Evolutionary conservation across 768 basidiomycete genomes (phyloP).

Genomic region (Mycena metata): DNA sequence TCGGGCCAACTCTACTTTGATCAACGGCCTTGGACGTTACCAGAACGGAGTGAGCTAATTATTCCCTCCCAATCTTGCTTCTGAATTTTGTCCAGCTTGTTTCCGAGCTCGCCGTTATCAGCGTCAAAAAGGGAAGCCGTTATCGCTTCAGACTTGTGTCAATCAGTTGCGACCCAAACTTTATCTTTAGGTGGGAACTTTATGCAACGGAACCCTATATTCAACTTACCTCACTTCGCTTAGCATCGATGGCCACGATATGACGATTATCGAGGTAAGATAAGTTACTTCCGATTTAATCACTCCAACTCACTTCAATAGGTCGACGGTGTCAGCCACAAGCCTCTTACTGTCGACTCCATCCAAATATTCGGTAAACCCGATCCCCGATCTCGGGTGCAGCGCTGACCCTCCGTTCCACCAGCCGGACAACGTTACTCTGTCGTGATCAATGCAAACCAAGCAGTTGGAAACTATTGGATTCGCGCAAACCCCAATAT

Average conservation of each 20-base stretch:
- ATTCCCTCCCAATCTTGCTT: neutral
- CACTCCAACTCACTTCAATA: no score
- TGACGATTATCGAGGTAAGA: conserved; percentile 53
- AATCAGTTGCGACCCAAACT: no score
- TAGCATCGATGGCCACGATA: conserved; percentile 51
- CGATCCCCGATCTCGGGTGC: neutral
- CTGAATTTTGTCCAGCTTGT: neutral
- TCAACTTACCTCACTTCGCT: conserved; percentile 19
- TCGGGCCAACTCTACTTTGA: conserved; percentile 46
- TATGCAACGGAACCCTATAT: neutral
- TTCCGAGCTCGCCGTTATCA: conserved; percentile 3
- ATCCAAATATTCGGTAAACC: conserved; percentile 47
- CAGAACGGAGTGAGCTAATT: conserved; percentile 40
- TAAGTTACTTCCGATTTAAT: no score
- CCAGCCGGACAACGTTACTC: conserved; percentile 57
- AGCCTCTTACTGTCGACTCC: conserved; percentile 50
- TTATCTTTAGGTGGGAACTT: conserved; percentile 46
- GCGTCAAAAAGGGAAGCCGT: neutral
- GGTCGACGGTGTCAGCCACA: conserved; percentile 49
- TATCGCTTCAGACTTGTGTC: neutral
- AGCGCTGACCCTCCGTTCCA: no score
- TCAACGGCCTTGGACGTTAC: conserved; percentile 58
- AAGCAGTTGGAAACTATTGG: conserved; percentile 66
- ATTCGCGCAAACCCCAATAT: conserved; percentile 56
- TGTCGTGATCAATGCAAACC: conserved; percentile 57